phyloP scores from a whole-genome alignment of 2,329 filamentous ascomycete species.

The Claviceps monticola region DNA sequence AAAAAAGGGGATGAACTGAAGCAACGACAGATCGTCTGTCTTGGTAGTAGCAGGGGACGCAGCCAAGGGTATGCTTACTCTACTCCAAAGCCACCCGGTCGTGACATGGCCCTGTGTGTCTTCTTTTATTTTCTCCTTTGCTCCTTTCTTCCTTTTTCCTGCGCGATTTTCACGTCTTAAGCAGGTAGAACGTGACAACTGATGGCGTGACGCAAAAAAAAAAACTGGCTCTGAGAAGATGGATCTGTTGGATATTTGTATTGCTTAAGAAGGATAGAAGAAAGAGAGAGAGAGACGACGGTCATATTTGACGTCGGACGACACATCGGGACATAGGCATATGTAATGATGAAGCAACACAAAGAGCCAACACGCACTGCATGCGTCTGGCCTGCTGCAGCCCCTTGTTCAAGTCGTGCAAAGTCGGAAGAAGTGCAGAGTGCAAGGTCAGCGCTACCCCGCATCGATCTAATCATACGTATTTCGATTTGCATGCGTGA shows the following conservation, averaged over 20 bases:
- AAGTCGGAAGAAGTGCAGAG: background rate
- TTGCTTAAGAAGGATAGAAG: background rate
- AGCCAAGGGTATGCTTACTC: constrained; percentile 5
- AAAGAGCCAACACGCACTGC: background rate
- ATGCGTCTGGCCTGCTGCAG: background rate
- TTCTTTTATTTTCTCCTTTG: background rate
- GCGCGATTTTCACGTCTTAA: background rate
- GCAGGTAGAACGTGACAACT: background rate
- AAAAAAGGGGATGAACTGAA: background rate
- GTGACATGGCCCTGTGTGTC: constrained; percentile 1
- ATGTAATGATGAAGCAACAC: constrained; percentile 2
- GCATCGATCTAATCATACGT: constrained; percentile 3
- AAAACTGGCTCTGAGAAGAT: background rate
- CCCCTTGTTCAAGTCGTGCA: background rate
- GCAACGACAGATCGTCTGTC: background rate
- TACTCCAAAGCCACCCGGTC: constrained; percentile 7
- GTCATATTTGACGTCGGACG: constrained; percentile 3
- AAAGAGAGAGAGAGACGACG: background rate
- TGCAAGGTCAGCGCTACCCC: background rate
- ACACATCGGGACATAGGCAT: background rate
- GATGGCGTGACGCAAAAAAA: background rate
- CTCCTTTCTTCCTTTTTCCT: background rate
- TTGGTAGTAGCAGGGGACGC: background rate
- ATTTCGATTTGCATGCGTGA: background rate
- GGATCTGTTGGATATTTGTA: no score